Base-by-base conservation (phyloP, 2,329 filamentous ascomycete species). In the Fusarium papillatum region DNA sequence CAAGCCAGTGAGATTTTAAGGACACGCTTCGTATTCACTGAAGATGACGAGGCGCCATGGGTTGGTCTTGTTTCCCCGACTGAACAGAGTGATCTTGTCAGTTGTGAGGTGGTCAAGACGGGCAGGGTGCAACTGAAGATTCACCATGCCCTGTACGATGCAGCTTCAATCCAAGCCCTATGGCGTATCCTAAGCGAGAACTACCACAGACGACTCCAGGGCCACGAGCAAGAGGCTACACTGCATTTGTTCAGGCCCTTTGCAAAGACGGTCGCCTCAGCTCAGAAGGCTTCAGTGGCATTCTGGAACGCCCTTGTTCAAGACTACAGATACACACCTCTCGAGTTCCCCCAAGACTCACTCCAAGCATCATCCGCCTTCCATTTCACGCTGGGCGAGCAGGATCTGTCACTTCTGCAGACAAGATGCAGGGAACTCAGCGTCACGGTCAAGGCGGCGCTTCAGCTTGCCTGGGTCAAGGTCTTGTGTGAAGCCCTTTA, bases 131-230 rank as follows among this genome's bases (percentile, higher is more conserved):
- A 75, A 9, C 16, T 75, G 0, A 66, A 22, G 5, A 75, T 74
- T 1, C 72, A 74, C 2, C 72, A 74, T 41, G 36, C 72, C 0
- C 46, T 75, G 6, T 74, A 74, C 13, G 72, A 74, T 5, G 72
- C 72, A 0, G 50, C 29, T 1, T 72, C 72, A 0, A 74, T 74
- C 1, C 61, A 69, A 3, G 24, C 36, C 0, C 0, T 74, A 0
- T 74, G 72, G 72, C 29, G 16, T 1, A 38, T 50, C 4, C 34
- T 74, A 2, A 19, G 31, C 5, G 19, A 31, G 0, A 41, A 63
- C 11, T 74, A 75, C 11, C 9, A 0, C 7, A 39, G 13, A 1
- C 72, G 31, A 2, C 72, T 75, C 1, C 17, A 38, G 5, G 5
- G 31, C 5, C 4, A 57, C 7, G n/a, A 10, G 2, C 22, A 46